Percentiles rank a stretch among this genome's conserved stretches.
Conservation (phyloP, 208 protist species). For the Wallacemonas collosoma region DNA sequence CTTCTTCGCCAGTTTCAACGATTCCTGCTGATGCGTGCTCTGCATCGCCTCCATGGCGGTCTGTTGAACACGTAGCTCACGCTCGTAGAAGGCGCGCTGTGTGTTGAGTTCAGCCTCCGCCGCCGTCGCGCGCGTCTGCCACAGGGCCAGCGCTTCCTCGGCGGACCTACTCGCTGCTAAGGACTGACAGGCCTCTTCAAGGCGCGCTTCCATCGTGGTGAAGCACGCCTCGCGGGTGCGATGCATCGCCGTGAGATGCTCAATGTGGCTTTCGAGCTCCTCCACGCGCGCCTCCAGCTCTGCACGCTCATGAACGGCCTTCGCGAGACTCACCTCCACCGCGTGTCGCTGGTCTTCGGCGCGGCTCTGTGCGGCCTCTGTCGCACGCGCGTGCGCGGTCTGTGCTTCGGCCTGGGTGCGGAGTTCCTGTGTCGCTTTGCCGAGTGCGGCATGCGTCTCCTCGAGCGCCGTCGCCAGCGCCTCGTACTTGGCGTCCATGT, state of each 20-base stretch:
- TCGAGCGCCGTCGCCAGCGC: constrained; percentile 25
- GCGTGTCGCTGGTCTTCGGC: constrained; percentile 10
- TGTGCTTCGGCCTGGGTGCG: constrained; percentile 1
- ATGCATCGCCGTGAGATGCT: constrained; percentile 19
- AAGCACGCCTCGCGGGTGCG: constrained; percentile 21
- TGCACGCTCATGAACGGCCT: constrained; percentile 11
- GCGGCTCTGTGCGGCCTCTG: constrained; percentile 23
- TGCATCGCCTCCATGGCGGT: constrained; percentile 44
- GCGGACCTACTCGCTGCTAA: constrained; percentile 8
- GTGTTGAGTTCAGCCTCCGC: constrained; percentile 36
- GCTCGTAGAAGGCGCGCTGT: constrained; percentile 40
- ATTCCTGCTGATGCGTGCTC: constrained; percentile 35
- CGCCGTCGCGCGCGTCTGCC: constrained; percentile 30
- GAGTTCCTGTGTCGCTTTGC: constrained; percentile 9
- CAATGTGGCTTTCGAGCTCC: constrained; percentile 25
- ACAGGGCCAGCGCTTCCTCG: constrained; percentile 18
- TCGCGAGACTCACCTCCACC: constrained; percentile 10
- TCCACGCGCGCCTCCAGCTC: constrained; percentile 4
- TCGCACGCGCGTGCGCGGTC: not conserved
- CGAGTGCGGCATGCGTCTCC: constrained; percentile 25
- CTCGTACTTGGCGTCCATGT: not conserved
- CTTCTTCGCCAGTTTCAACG: constrained; percentile 23
- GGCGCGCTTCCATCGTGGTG: constrained; percentile 33
- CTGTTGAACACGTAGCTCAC: constrained; percentile 45
- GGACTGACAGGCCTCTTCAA: constrained; percentile 20